phyloP scores from a whole-genome alignment of 345 rosid species.

The Anacardium occidentale region DNA sequence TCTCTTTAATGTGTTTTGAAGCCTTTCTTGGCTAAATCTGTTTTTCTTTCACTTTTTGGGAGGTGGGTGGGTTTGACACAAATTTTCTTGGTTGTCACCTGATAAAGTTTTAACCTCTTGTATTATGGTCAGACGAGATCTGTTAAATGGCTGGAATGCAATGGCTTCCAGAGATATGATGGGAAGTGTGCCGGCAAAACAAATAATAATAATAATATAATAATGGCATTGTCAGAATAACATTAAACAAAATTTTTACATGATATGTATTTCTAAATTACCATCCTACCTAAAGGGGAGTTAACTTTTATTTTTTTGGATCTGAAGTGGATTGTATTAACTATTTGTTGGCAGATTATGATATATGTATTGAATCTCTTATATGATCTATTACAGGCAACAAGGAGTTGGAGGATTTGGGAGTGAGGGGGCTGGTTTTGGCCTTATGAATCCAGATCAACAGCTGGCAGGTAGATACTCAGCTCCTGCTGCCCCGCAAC shows the following conservation, averaged over 20 bases:
- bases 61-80: not conserved
- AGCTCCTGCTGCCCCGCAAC: slow-evolving; percentile 36
- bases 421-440: slow-evolving; percentile 35
- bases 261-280: not conserved
- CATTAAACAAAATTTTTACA: not conserved
- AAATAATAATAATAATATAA: not conserved
- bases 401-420: slow-evolving; percentile 41
- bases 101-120: not conserved
- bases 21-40: not conserved
- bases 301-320: not conserved
- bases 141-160: not conserved
- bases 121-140: not conserved
- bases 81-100: not conserved
- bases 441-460: slow-evolving; percentile 44
- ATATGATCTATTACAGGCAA: slow-evolving; percentile 27
- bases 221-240: not conserved
- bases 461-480: slow-evolving; percentile 42
- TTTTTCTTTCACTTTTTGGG: not conserved
- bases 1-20: not conserved
- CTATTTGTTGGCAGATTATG: slow-evolving; percentile 4
- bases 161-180: not conserved
- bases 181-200: not conserved
- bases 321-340: not conserved
- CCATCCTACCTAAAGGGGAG: not conserved
- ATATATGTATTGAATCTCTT: not conserved